These are phyloP conservation scores for Dictyostelium brefeldianum DNA, from an alignment of 78 protist genomes.

Conservation along the genomic window DNA sequence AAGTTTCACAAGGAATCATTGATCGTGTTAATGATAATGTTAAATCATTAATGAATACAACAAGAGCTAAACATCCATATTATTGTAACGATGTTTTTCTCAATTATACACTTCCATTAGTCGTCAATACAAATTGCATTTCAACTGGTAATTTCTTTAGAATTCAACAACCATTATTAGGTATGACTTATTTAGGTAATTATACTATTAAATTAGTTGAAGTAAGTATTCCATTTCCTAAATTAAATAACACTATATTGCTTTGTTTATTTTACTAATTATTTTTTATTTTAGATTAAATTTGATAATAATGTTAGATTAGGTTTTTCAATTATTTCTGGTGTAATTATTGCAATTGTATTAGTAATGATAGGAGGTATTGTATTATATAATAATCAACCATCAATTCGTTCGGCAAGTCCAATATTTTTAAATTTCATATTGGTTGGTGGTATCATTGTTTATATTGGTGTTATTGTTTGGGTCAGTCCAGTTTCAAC, in stretches of 20 bases:
- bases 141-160: neutral
- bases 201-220: slow-evolving; percentile 15
- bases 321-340: slow-evolving; percentile 26
- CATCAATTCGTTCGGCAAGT: slow-evolving; percentile 61
- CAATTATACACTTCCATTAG: neutral
- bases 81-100: neutral
- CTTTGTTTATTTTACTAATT: neutral
- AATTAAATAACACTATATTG: neutral
- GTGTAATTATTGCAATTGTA: neutral
- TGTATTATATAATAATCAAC: neutral
- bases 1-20: neutral
- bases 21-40: neutral
- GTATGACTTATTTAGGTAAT: slow-evolving; percentile 22
- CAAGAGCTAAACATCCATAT: slow-evolving; percentile 25
- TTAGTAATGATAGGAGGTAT: neutral
- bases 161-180: slow-evolving; percentile 34
- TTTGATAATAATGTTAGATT: neutral
- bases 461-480: slow-evolving; percentile 40
- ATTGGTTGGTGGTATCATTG: slow-evolving; percentile 48
- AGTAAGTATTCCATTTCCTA: neutral
- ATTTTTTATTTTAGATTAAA: neutral
- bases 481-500: slow-evolving; percentile 7
- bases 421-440: slow-evolving; percentile 41
- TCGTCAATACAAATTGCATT: neutral
- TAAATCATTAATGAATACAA: neutral